A percentile compares a stretch with the other conserved stretches of the same genome.
Evolutionary conservation across 1,284 basidiomycete species (phyloP).

Genomic region (Marasmius oreades): DNA sequence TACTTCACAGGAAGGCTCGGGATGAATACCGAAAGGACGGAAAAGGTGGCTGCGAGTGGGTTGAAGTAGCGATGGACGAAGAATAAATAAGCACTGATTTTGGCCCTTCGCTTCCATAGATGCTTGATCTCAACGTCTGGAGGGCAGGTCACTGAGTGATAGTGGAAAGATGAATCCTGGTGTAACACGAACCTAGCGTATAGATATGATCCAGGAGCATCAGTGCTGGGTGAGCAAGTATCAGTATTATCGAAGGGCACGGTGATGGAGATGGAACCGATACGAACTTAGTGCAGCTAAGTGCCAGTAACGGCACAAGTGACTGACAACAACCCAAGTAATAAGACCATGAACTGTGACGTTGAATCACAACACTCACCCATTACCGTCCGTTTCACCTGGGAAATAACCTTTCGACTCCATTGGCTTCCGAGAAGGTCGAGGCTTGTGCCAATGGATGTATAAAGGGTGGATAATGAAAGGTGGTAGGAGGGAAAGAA

Average conservation of each 20-base stretch:
- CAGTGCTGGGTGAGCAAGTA: neutral
- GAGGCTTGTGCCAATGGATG: too few species aligned
- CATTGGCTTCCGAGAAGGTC: too few species aligned
- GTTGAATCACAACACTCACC: too few species aligned
- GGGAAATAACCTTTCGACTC: too few species aligned
- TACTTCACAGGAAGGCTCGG: neutral
- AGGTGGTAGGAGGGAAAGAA: too few species aligned
- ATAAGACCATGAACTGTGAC: too few species aligned
- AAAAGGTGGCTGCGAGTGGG: neutral
- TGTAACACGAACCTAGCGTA: neutral
- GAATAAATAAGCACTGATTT: neutral
- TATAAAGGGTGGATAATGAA: too few species aligned
- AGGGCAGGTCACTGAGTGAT: neutral
- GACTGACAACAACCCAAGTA: too few species aligned
- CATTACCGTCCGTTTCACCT: too few species aligned
- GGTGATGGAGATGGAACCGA: neutral
- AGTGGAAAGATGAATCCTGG: neutral
- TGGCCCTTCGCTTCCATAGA: neutral
- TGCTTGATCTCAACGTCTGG: neutral
- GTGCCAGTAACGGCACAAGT: neutral
- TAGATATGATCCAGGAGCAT: neutral
- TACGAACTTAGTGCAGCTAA: neutral
- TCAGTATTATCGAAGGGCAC: neutral
- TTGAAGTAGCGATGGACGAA: constrained; percentile 3
- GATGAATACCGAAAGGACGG: neutral